Percentiles rank a stretch among this genome's conserved stretches.
phyloP scores from a whole-genome alignment of 1,139 yeast genomes.

The Geotrichum histeridarum region DNA sequence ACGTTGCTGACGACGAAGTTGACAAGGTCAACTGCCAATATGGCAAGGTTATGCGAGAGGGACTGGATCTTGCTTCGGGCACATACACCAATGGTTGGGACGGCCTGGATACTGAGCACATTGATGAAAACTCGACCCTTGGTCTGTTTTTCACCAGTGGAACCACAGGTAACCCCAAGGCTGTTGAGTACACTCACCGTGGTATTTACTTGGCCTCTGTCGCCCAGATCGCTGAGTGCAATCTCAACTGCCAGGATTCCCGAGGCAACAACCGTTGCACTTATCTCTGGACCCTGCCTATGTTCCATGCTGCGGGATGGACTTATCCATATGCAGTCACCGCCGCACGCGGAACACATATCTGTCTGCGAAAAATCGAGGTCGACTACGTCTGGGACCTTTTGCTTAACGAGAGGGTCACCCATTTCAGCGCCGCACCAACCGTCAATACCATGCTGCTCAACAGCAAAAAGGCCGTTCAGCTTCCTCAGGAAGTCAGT shows the following conservation, averaged over 20 bases:
- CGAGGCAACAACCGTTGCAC: constrained; percentile 33
- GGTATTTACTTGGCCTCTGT: constrained; percentile 37
- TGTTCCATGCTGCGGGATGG: constrained; percentile 43
- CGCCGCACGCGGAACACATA: constrained; percentile 39
- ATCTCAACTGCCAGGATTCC: constrained; percentile 33
- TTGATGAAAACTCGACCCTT: constrained; percentile 33
- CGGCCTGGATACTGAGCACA: constrained; percentile 28
- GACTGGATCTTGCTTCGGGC: constrained; percentile 23
- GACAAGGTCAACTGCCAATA: constrained; percentile 27
- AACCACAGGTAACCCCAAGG: constrained; percentile 74
- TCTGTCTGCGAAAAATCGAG: constrained; percentile 38
- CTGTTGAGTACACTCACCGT: constrained; percentile 58
- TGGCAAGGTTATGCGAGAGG: constrained; percentile 29
- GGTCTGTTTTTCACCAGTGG: constrained; percentile 60
- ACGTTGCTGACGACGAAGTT: constrained; percentile 26
- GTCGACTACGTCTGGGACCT: constrained; percentile 38
- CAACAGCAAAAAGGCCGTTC: constrained; percentile 33
- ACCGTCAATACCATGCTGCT: constrained; percentile 40
- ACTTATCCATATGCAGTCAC: constrained; percentile 41
- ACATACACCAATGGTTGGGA: constrained; percentile 24
- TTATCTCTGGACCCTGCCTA: constrained; percentile 40
- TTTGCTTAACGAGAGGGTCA: constrained; percentile 31
- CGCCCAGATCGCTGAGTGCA: constrained; percentile 36
- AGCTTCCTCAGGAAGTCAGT: constrained; percentile 31
- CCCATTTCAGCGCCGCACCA: constrained; percentile 41